Conservation (phyloP, 192 early-diverging fungal species). For the Allomyces macrogynus region DNA sequence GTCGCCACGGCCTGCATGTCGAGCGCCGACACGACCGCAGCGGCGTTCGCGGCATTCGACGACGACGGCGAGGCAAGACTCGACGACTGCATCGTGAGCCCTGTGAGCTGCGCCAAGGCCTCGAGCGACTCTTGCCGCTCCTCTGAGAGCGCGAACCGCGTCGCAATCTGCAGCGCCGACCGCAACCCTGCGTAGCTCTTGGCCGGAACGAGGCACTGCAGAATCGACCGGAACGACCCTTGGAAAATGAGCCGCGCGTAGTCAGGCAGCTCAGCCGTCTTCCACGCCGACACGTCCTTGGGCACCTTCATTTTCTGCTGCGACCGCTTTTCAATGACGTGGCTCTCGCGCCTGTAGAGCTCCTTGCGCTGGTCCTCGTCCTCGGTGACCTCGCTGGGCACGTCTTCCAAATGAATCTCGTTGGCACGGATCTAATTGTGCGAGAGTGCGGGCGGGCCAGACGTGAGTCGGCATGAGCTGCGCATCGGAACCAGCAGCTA, state of each 20-base stretch:
- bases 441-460: too few species aligned
- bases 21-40: background rate
- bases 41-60: background rate
- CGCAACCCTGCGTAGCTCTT: background rate
- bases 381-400: constrained; percentile 18
- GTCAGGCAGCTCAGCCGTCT: background rate
- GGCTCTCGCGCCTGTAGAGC: constrained; percentile 4
- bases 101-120: constrained; percentile 3
- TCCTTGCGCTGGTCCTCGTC: constrained; percentile 3
- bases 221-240: constrained; percentile 2
- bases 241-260: background rate
- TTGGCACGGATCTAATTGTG: constrained; percentile 28
- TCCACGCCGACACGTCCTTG: background rate
- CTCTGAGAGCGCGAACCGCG: background rate
- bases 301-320: constrained; percentile 1
- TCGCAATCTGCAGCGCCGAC: background rate
- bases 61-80: too few species aligned
- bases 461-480: too few species aligned
- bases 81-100: background rate
- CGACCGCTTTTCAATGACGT: constrained; percentile 1
- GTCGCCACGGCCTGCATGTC: background rate
- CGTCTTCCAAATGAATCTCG: constrained; percentile 89
- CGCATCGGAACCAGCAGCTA: too few species aligned
- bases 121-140: background rate
- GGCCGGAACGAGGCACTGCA: background rate